phyloP scores from a whole-genome alignment of 345 rosid genomes.

The Hypericum perforatum region DNA sequence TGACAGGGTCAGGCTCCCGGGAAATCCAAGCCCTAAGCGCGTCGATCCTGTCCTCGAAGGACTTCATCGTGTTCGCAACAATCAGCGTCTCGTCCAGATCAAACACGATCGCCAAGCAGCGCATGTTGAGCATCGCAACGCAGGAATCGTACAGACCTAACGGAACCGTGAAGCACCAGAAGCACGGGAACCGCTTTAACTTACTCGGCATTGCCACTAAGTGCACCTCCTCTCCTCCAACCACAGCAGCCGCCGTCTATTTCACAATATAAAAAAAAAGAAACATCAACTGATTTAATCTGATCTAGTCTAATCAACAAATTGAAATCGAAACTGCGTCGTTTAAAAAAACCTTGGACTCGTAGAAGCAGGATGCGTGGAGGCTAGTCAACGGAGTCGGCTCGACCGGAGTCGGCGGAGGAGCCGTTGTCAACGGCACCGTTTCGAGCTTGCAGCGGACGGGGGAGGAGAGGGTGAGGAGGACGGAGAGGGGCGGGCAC shows the following conservation, averaged over 20 bases:
- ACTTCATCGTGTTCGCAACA: constrained; percentile 94
- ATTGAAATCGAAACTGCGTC: not conserved
- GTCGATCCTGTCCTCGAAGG: constrained; percentile 84
- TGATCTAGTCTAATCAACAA: constrained; percentile 1
- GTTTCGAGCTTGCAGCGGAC: constrained; percentile 86
- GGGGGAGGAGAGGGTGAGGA: constrained; percentile 78
- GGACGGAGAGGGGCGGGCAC: constrained; percentile 86
- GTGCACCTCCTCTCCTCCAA: constrained; percentile 84
- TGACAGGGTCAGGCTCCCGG: constrained; percentile 60
- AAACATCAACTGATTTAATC: constrained; percentile 3
- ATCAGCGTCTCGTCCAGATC: constrained; percentile 95
- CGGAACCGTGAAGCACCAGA: constrained; percentile 88
- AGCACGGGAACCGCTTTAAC: constrained; percentile 93
- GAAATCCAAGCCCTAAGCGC: constrained; percentile 66
- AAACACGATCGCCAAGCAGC: constrained; percentile 87
- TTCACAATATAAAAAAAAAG: constrained; percentile 1
- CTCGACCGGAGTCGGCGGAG: constrained; percentile 40
- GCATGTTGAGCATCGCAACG: constrained; percentile 62
- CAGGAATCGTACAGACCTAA: constrained; percentile 65
- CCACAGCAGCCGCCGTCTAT: constrained; percentile 78
- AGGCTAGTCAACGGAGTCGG: constrained; percentile 63
- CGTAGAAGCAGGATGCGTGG: constrained; percentile 84
- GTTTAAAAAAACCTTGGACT: constrained; percentile 45
- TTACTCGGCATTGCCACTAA: constrained; percentile 99
- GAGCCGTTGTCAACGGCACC: no score